Base-by-base conservation (phyloP, 2,329 filamentous ascomycete species). In the Coniochaeta pulveracea region DNA sequence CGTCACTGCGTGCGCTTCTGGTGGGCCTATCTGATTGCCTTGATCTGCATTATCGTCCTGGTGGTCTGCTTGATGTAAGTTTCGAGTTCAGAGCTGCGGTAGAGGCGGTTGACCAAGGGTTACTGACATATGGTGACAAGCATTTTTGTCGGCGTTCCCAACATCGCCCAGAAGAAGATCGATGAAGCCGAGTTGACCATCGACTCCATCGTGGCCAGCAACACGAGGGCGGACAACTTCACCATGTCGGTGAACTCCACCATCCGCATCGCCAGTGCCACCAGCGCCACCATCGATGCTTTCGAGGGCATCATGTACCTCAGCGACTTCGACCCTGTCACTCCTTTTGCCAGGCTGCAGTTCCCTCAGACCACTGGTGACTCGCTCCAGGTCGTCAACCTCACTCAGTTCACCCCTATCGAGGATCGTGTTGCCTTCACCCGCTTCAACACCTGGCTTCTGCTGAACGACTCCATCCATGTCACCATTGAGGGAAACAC, bases 11-110 rank as follows among this genome's bases (percentile, higher is more conserved):
- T 54, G 47, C 62, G 58, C 43, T 76, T 68, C 44, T 80, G 75
- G 76, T 80, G 75, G 74, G 45, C 63, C 40, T 63, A 76, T 44
- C 49, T 77, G 37, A 55, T 79, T 37, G 48, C 61, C 11, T 49
- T 73, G 33, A 47, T 66, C 36, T 42, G 62, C 39, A 52, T 74
- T 27, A 50, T 67, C 26, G 59, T 74, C 21, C 52, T 80, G 10
- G 57, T 75, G 23, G 64, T 80, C 12, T 60, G 70, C 24, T 56
- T 76, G 24, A 52, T 79, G 75, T 79, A 60, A 67, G 72, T 66
- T 16, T 12, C 26, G 18, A 4, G 26, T 10, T 6, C 6, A 18
- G 4, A 29, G 6, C 14, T n/a, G 8, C 21, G 21, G 8, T 8
- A 8, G 21, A 23, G 8, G 21, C 21, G 8, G 8, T 8, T 8